phyloP scores from a whole-genome alignment of 225 moss, liverwort and hornwort genomes.

The Sphagnum tenellum region DNA sequence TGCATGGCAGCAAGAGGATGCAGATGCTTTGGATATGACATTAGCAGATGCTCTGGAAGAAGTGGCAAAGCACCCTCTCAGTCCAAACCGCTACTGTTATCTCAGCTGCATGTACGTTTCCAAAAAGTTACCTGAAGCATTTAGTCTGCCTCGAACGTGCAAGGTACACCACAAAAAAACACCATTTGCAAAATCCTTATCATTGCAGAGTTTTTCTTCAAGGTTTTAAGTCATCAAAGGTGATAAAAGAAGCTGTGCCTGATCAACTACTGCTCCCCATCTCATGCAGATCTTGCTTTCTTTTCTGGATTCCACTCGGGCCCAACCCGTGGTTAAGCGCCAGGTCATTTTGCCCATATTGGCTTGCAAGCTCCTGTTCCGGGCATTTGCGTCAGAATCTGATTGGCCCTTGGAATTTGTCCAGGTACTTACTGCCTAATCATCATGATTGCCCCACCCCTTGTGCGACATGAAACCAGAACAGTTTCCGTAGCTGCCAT shows the following conservation, averaged over 20 bases:
- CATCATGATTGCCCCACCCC: too few relatives aligned
- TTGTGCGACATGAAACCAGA: too few relatives aligned
- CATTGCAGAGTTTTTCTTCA: too few relatives aligned
- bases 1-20: conserved; percentile 76
- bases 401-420: conserved; percentile 98
- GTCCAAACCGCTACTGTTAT: conserved; percentile 82
- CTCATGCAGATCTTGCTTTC: conserved; percentile 56
- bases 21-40: conserved; percentile 62
- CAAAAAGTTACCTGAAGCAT: conserved; percentile 87
- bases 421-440: conserved; percentile 31
- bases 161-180: conserved; percentile 34
- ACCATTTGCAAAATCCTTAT: too few relatives aligned
- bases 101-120: conserved; percentile 81
- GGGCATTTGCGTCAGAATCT: conserved; percentile 73
- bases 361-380: conserved; percentile 80
- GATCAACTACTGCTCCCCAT: too few relatives aligned
- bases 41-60: conserved; percentile 73
- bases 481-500: too few relatives aligned
- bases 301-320: conserved; percentile 56
- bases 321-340: conserved; percentile 67
- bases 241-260: too few relatives aligned
- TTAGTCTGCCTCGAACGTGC: conserved; percentile 71
- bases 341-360: conserved; percentile 76
- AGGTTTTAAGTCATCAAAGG: too few relatives aligned
- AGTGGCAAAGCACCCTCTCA: conserved; percentile 64